A percentile compares a stretch with the other conserved stretches of the same genome.
These are phyloP conservation scores for Silene coronaria DNA, from an alignment of 179 eudicot species.

Conservation along the genomic window DNA sequence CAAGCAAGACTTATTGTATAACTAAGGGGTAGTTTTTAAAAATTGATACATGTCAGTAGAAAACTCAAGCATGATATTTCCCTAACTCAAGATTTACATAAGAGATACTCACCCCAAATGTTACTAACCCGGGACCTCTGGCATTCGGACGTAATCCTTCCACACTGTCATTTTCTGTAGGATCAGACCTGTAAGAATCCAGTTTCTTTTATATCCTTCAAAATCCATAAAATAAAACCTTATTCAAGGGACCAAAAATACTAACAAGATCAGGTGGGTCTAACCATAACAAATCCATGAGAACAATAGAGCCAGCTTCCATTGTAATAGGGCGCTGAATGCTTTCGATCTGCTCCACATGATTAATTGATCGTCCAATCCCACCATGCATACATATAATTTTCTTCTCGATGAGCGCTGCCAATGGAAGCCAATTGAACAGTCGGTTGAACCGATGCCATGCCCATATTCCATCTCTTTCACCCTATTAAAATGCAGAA, in stretches of 20 bases:
- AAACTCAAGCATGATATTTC: background rate
- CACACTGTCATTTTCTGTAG: conserved; percentile 98
- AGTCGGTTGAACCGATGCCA: conserved; percentile 97
- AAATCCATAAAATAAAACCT: background rate
- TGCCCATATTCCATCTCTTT: conserved; percentile 99
- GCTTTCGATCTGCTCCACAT: conserved; percentile 87
- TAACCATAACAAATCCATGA: conserved; percentile 96
- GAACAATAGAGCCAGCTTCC: conserved; percentile 99
- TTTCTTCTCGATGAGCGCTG: conserved; percentile 95
- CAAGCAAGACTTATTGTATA: too few species aligned
- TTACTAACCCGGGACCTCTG: conserved; percentile 97
- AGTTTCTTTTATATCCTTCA: conserved; percentile 10
- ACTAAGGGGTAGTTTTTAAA: background rate
- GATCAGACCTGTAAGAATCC: conserved; percentile 78
- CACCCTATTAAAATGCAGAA: conserved; percentile 55
- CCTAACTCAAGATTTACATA: background rate
- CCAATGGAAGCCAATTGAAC: conserved; percentile 97
- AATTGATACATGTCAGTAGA: background rate
- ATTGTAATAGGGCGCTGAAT: conserved; percentile 96
- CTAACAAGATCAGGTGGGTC: conserved; percentile 22
- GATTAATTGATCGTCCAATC: conserved; percentile 96
- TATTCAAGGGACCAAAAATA: background rate
- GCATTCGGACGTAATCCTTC: conserved; percentile 99
- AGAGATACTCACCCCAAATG: conserved; percentile 76
- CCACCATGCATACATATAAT: conserved; percentile 99